Conservation (phyloP, 441 rosid genomes). For the Brassica balearica region DNA sequence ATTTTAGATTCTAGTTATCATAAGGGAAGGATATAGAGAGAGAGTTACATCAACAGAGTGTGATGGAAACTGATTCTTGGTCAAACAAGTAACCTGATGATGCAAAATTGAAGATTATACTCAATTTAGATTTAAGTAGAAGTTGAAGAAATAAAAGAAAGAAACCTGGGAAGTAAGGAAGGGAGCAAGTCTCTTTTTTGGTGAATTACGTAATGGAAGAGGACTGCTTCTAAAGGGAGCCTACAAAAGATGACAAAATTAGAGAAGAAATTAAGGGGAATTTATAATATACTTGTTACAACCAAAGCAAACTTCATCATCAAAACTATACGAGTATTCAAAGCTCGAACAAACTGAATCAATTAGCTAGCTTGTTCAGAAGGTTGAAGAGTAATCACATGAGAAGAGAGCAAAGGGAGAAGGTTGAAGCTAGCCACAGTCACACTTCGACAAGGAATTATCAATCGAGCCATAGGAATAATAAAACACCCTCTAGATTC, state of each 20-base stretch:
- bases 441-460: constrained; percentile 78
- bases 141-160: background rate
- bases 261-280: background rate
- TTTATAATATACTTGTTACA: no score
- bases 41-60: constrained; percentile 59
- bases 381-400: no score
- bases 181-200: constrained; percentile 44
- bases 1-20: no score
- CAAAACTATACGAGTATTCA: no score
- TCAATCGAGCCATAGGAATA: constrained; percentile 72
- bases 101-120: constrained; percentile 10
- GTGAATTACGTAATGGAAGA: constrained; percentile 46
- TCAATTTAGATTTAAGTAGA: background rate
- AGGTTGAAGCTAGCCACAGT: constrained; percentile 67
- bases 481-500: no score
- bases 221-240: constrained; percentile 37
- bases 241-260: constrained; percentile 38
- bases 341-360: no score
- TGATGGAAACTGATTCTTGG: constrained; percentile 47
- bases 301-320: no score
- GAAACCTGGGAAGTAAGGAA: constrained; percentile 62
- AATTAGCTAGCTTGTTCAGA: no score
- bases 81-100: constrained; percentile 53
- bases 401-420: constrained; percentile 67
- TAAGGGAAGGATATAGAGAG: background rate